Evolutionary conservation across 768 basidiomycete species (phyloP), one percentile per base, ranked within the genome.

Genomic region (Lyophyllum atratum): DNA sequence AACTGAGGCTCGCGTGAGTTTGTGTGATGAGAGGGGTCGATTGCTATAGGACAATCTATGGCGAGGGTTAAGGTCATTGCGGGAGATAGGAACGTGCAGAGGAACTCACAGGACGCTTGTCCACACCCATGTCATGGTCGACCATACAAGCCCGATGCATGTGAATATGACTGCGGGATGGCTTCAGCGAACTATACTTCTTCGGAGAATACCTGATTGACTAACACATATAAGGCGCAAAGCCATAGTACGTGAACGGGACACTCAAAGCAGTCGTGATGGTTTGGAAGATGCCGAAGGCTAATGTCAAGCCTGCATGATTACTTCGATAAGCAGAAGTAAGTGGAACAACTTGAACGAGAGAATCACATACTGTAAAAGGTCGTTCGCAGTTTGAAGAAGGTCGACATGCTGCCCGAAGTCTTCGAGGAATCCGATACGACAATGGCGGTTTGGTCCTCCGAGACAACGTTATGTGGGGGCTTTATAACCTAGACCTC

Each of bases 1-100:
- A 19, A 45, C 37, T 3, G 59, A 66, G 40, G 62, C 43, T 12
- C 47, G 42, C 11, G 58, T 60, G 17, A 43, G 44, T n/a, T 46
- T 29, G 24, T 67, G 62, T 0, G 59, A 66, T n/a, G 65, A 64
- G 0, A 59, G 25, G 7, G 60, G 65, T 19, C 48, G 50, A 48
- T 64, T 60, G 49, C 60, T 65, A 43, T 53, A 63, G 12, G 59
- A 21, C 17, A 63, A 39, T 19, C 59, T 60, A 46, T 44, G n/a
- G 29, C 4, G 29, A 21, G 29, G 25, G n/a, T n/a, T n/a, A n/a
- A n/a, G n/a, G n/a, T n/a, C n/a, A n/a, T n/a, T n/a, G n/a, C n/a
- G n/a, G n/a, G n/a, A n/a, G n/a, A n/a, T n/a, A n/a, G n/a, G n/a
- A n/a, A n/a, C n/a, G n/a, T n/a, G 15, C 2, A 49, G 8, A 28